Evolutionary conservation across 2,329 filamentous ascomycete species (phyloP).

Genomic region (Sarocladium kiliense): DNA sequence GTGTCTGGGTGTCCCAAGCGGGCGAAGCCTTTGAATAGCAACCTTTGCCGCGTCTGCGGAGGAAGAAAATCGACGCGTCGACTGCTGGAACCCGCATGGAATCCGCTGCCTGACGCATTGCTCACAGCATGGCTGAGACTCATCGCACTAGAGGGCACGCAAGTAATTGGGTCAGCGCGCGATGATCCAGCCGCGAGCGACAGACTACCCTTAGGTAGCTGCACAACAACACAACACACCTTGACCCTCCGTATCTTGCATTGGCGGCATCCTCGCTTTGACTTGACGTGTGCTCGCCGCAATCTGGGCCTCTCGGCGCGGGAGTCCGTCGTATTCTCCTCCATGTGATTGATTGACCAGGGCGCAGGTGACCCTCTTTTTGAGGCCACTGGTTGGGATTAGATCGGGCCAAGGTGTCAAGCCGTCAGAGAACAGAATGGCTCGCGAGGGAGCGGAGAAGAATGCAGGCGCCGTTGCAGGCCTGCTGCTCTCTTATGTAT

Average conservation of each 20-base stretch:
- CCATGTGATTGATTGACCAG: not conserved
- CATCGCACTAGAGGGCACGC: not conserved
- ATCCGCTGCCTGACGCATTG: not conserved
- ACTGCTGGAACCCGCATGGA: not conserved
- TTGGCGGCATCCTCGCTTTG: not conserved
- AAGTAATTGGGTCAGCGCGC: not conserved
- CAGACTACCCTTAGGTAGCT: not conserved
- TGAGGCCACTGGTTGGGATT: not conserved
- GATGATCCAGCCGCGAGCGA: not conserved
- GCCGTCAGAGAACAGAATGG: not conserved
- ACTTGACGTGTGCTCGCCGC: not conserved
- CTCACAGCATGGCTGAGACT: not conserved
- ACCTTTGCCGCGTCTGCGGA: not conserved
- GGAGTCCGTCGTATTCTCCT: not conserved
- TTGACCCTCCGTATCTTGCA: not conserved
- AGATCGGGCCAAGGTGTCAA: not conserved
- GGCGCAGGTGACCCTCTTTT: not conserved
- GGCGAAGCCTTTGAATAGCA: not conserved
- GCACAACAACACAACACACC: not conserved
- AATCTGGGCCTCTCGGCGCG: not conserved
- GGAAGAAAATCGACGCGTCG: not conserved
- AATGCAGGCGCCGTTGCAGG: not conserved
- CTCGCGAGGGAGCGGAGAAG: not conserved
- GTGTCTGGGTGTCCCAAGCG: not conserved
- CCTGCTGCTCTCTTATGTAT: not conserved